phyloP scores from a whole-genome alignment of 2,329 filamentous ascomycete species.

The Aspergillus novofumigatus region DNA sequence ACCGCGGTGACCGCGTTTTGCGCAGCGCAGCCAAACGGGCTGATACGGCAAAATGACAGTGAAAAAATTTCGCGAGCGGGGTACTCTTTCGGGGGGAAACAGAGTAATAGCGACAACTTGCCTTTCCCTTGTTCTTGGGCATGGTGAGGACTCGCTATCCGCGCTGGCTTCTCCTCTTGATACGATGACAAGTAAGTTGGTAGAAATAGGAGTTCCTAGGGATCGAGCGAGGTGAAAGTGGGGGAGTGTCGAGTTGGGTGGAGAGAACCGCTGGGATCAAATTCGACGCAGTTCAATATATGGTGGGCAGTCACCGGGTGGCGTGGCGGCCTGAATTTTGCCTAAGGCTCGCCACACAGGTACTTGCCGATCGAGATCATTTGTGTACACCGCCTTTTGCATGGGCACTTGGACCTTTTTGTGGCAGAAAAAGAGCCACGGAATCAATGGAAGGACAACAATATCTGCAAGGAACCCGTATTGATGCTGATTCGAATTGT shows the following conservation, averaged over 20 bases:
- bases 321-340: constrained; percentile 24
- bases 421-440: constrained; percentile 7
- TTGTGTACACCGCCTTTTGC: constrained; percentile 10
- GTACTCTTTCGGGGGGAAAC: constrained; percentile 1
- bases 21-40: constrained; percentile 11
- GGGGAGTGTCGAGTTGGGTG: constrained; percentile 13
- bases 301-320: constrained; percentile 12
- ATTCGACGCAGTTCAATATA: constrained; percentile 19
- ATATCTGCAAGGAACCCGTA: not conserved
- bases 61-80: constrained; percentile 14
- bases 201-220: constrained; percentile 8
- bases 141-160: constrained; percentile 53
- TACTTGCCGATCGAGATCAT: constrained; percentile 6
- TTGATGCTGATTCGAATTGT: not conserved
- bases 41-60: constrained; percentile 11
- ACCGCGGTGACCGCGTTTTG: not conserved
- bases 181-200: constrained; percentile 11
- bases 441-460: not conserved
- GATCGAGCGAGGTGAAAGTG: constrained; percentile 14
- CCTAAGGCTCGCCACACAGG: constrained; percentile 22
- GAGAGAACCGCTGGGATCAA: constrained; percentile 18
- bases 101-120: constrained; percentile 46
- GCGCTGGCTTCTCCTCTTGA: constrained; percentile 19
- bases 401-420: not conserved
- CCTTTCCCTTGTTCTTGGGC: constrained; percentile 99